Conservation (phyloP, 441 rosid species). For the Erysimum cheiri region DNA sequence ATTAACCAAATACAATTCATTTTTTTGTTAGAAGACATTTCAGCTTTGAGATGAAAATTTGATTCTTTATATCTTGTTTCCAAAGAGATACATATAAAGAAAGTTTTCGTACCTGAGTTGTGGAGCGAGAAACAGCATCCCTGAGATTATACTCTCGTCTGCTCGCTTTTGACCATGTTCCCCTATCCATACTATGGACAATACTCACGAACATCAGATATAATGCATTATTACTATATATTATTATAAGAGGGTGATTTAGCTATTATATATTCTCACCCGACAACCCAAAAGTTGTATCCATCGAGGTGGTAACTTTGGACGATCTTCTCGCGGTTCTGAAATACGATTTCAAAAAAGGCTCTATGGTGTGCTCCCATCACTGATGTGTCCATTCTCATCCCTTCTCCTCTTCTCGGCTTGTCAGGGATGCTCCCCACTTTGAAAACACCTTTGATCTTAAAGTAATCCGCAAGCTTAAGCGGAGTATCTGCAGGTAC, state of each 20-base stretch:
- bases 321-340: constrained; percentile 60
- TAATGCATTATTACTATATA: not conserved
- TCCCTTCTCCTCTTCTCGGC: constrained; percentile 43
- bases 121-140: constrained; percentile 68
- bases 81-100: not conserved
- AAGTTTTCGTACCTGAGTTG: constrained; percentile 51
- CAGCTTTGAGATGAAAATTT: not conserved
- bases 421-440: constrained; percentile 62
- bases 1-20: not conserved
- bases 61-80: not conserved
- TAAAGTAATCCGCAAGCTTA: constrained; percentile 71
- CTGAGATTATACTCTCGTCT: constrained; percentile 62
- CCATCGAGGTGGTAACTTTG: constrained; percentile 80
- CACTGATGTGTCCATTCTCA: constrained; percentile 63
- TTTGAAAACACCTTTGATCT: constrained; percentile 56
- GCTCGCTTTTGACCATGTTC: constrained; percentile 58
- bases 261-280: constrained; percentile 46
- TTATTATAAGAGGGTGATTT: not conserved
- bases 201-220: not conserved
- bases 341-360: constrained; percentile 67
- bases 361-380: constrained; percentile 63
- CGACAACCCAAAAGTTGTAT: constrained; percentile 72
- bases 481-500: constrained; percentile 64
- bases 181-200: constrained; percentile 60
- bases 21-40: not conserved